Evolutionary conservation across 2,329 filamentous ascomycete genomes (phyloP), one percentile per base, ranked within the genome.

Genomic region (Xylariomycetidae sp.): DNA sequence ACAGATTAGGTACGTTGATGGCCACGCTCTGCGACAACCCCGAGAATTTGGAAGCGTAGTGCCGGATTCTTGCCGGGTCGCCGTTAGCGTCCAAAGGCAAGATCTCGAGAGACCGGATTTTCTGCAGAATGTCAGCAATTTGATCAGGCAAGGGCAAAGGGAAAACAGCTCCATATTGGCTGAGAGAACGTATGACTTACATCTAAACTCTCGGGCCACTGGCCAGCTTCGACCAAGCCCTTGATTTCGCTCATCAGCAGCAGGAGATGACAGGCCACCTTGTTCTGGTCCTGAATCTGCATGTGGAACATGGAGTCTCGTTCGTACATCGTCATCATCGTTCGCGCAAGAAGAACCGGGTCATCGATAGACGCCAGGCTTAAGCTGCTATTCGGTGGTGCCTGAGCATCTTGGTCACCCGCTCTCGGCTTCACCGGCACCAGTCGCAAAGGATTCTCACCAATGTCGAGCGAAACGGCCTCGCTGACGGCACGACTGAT

Each of bases 401-500:
- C 46, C 42, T 62, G 58, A 12, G 55, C 54, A 30, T 64, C 58
- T 37, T 57, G 49, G 11, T 56, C 62, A 5, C 62, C 67, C 5
- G 62, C 64, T 38, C 85, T 74, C 19, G 88, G 85, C 63, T 87
- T 88, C 48, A 94, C 69, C 3, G 88, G 87, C 60, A 88, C 79
- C 31, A 94, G 67, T 26, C 82, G 81, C 61, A 89, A 72, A 13
- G 83, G 79, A 38, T 88, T 82, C 49, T 92, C 83, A 33, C 88
- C 88, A 49, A 95, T 75, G 50, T 94, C 88, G 9, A 90, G 74
- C 10, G 87, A 83, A 39, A 97, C 80, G 27, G 88, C 86, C 59
- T 97, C 88, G 36, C 89, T 94, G 22, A 98, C 72, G 4, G 89
- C 84, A 25, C 88, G 83, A 61, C 89, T 95, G 53, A 97, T 78